Base-by-base conservation (phyloP, 1,284 basidiomycete species). In the Apiotrichum domesticum region DNA sequence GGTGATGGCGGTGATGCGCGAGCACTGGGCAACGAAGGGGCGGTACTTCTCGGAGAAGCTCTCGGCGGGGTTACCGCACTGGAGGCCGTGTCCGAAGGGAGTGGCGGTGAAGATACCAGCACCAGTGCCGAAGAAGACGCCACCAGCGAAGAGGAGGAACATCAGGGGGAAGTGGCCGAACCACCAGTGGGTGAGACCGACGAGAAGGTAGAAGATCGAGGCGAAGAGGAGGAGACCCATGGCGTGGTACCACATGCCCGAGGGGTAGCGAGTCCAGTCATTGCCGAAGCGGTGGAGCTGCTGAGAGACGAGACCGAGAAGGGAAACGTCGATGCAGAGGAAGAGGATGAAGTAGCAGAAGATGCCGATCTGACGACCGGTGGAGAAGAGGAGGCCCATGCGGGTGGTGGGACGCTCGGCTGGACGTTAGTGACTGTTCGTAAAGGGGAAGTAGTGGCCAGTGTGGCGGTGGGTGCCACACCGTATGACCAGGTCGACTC, bases 331-430 rank as follows among this genome's bases (percentile, higher is more conserved):
- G 56, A 82, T 75, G 21, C 64, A 74, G n/a, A 79, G 78, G 61
- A 80, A 82, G 51, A 83, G 75, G 13, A 81, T 79, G 60, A 80
- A 83, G 72, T 82, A 81, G 50, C 78, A 67, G 53, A 83, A 77
- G n/a, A 80, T 78, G 15, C 58, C 33, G 43, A 51, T 68, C 57
- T 68, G 64, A 50, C 68, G 66, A 1, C 11, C 15, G 41, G 64
- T 62, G 13, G 45, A 53, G 62, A 70, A 66, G 40, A 66, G 45
- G 21, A 39, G 46, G 32, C 47, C 48, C 33, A 60, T 39, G 40
- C 42, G 45, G 41, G 45, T 37, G 37, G 21, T 58, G 52, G 57
- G 57, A 13, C n/a, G 33, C 37, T 54, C 52, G 37, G 21, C 51
- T 48, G 39, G 11, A 8, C 1, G 56, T 57, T 32, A 54, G 52